phyloP scores from a whole-genome alignment of 257 asterid genomes.

The Solanum medicagineum region DNA sequence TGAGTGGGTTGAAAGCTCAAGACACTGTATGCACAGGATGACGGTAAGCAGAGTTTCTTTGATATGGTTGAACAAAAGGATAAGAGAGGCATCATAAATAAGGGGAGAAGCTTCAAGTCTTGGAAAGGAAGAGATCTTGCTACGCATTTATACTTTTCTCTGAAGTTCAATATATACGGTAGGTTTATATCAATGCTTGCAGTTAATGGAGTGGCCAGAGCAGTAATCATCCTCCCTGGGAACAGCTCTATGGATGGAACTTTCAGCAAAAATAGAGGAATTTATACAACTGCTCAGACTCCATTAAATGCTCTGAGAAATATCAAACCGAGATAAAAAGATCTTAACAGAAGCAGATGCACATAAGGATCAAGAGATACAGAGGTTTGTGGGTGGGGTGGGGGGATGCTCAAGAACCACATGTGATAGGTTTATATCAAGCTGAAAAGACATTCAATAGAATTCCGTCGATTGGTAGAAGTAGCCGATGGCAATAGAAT shows the following conservation, averaged over 20 bases:
- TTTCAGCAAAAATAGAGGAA: neutral
- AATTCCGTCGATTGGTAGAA: too few species aligned
- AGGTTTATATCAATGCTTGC: neutral
- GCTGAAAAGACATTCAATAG: too few species aligned
- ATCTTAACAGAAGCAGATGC: too few species aligned
- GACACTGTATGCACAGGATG: neutral
- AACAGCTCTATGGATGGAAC: neutral
- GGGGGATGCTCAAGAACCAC: too few species aligned
- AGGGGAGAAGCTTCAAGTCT: neutral
- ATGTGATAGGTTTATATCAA: too few species aligned
- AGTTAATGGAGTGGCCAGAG: neutral
- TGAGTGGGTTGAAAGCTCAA: neutral
- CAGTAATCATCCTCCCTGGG: neutral
- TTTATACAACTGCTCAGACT: neutral
- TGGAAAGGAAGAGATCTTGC: neutral
- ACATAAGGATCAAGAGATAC: too few species aligned
- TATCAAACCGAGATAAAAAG: too few species aligned
- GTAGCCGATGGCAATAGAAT: too few species aligned
- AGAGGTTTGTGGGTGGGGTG: too few species aligned
- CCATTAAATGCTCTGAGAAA: neutral
- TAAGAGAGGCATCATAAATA: neutral
- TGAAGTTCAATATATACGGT: neutral
- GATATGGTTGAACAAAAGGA: neutral
- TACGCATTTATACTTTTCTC: neutral
- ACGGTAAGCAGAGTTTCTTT: neutral